Percentiles rank a stretch among this genome's conserved stretches.
phyloP scores from a whole-genome alignment of 176 grass and related monocot genomes.

The Ananas comosus region DNA sequence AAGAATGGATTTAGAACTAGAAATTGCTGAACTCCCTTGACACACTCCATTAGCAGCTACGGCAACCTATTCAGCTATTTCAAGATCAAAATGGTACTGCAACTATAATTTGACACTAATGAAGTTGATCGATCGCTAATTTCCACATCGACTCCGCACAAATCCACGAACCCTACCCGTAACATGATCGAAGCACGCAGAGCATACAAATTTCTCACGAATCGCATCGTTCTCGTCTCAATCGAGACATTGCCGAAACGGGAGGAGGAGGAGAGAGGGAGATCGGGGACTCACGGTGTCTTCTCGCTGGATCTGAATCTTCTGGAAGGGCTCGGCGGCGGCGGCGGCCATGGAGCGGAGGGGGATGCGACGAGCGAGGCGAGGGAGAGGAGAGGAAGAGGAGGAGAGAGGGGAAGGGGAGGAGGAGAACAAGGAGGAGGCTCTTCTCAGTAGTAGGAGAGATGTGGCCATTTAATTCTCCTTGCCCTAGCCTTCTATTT shows the following conservation, averaged over 20 bases:
- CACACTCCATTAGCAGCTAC: not conserved
- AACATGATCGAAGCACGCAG: too few relatives aligned
- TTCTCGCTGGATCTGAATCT: not conserved
- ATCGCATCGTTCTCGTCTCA: not conserved
- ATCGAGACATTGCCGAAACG: not conserved
- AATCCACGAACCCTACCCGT: too few relatives aligned
- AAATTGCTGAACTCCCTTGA: too few relatives aligned
- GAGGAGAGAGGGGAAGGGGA: not conserved
- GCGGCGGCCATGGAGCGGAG: conserved; percentile 40
- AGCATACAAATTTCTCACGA: not conserved
- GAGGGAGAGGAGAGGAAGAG: not conserved
- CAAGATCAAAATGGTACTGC: too few relatives aligned
- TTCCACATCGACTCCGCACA: too few relatives aligned
- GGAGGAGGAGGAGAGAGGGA: not conserved
- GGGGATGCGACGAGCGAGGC: conserved; percentile 10
- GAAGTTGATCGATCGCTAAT: too few relatives aligned
- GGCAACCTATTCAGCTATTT: not conserved
- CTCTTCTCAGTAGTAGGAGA: conserved; percentile 17
- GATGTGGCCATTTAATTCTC: conserved; percentile 21
- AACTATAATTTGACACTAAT: too few relatives aligned
- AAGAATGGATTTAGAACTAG: not conserved
- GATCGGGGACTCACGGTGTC: not conserved
- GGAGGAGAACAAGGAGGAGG: conserved; percentile 15
- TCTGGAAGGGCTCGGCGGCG: conserved; percentile 38
- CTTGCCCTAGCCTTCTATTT: not conserved